Percentiles rank a stretch among this genome's conserved stretches.
Conservation (phyloP, 2,329 filamentous ascomycete genomes). For the Clonostachys solani region DNA sequence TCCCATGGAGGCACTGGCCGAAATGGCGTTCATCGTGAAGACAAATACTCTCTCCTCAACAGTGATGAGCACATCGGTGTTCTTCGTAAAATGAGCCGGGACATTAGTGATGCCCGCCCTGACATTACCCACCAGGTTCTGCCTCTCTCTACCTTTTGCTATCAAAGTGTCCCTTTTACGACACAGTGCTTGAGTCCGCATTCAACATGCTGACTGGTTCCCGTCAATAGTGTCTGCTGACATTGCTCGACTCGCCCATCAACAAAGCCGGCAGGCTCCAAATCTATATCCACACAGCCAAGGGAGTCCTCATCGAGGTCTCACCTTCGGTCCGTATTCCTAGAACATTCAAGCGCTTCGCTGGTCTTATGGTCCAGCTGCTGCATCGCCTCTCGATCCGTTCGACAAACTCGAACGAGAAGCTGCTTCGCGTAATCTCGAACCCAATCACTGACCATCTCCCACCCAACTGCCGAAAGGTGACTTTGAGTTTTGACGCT, state of each 20-base stretch:
- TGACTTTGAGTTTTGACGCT: conserved; percentile 92
- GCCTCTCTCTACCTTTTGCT: conserved; percentile 11
- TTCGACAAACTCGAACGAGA: conserved; percentile 95
- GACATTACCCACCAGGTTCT: conserved; percentile 97
- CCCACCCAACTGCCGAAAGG: conserved; percentile 94
- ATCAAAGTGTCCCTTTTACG: neutral
- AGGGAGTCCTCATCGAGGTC: conserved; percentile 95
- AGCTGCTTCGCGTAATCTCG: conserved; percentile 94
- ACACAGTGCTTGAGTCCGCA: conserved; percentile 22
- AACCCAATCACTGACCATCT: conserved; percentile 97
- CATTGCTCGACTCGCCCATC: conserved; percentile 93
- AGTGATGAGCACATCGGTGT: conserved; percentile 98
- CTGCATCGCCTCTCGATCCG: conserved; percentile 94
- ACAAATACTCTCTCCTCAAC: conserved; percentile 97
- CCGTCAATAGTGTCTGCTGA: conserved; percentile 77
- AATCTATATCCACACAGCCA: conserved; percentile 97
- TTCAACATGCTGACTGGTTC: conserved; percentile 38
- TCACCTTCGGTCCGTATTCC: conserved; percentile 97
- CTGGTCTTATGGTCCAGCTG: conserved; percentile 96
- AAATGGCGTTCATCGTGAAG: conserved; percentile 67
- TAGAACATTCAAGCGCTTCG: conserved; percentile 97
- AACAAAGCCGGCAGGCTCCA: conserved; percentile 98
- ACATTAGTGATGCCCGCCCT: conserved; percentile 95
- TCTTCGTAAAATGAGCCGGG: conserved; percentile 98
- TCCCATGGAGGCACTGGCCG: conserved; percentile 66